Evolutionary conservation across 2,329 filamentous ascomycete species (phyloP).

Genomic region (Boeremia exigua): DNA sequence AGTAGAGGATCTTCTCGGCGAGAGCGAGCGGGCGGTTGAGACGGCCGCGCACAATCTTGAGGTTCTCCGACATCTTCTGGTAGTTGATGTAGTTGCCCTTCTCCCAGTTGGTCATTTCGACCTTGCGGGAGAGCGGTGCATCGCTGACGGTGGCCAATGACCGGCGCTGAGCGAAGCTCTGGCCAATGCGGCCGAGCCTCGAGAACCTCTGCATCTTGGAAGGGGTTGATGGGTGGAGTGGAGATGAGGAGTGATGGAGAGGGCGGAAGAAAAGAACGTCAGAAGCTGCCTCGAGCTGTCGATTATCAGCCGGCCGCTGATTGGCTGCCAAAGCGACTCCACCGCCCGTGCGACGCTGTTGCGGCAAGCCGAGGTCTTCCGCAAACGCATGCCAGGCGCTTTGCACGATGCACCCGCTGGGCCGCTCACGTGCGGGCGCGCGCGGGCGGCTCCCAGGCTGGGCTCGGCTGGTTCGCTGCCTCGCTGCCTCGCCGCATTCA

Average conservation of each 20-base stretch:
- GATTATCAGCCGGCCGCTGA: constrained; percentile 36
- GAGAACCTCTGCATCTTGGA: constrained; percentile 72
- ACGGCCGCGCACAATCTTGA: constrained; percentile 84
- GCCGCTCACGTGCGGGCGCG: constrained; percentile 25
- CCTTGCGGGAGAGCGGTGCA: constrained; percentile 89
- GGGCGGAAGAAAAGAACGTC: constrained; percentile 43
- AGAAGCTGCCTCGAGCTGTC: constrained; percentile 42
- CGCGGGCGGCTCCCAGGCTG: not conserved
- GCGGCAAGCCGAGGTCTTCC: constrained; percentile 33
- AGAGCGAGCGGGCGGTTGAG: constrained; percentile 93
- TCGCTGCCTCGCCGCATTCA: too few relatives aligned
- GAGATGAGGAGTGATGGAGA: constrained; percentile 44
- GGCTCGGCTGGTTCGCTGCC: not conserved
- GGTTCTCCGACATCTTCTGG: constrained; percentile 98
- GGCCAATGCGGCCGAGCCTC: constrained; percentile 72
- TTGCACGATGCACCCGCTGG: constrained; percentile 4
- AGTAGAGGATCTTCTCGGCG: constrained; percentile 99
- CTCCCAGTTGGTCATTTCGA: constrained; percentile 97
- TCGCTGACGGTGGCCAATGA: constrained; percentile 85
- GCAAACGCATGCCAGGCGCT: constrained; percentile 14
- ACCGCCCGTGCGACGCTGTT: constrained; percentile 20
- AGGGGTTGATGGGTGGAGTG: constrained; percentile 46
- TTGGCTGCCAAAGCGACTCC: constrained; percentile 36
- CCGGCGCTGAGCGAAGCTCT: constrained; percentile 67
- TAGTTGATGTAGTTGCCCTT: constrained; percentile 99